A percentile compares a stretch with the other conserved stretches of the same genome.
These are phyloP conservation scores for Tolypocladium ovalisporum DNA, from an alignment of 2,329 filamentous ascomycete genomes.

Conservation along the genomic window DNA sequence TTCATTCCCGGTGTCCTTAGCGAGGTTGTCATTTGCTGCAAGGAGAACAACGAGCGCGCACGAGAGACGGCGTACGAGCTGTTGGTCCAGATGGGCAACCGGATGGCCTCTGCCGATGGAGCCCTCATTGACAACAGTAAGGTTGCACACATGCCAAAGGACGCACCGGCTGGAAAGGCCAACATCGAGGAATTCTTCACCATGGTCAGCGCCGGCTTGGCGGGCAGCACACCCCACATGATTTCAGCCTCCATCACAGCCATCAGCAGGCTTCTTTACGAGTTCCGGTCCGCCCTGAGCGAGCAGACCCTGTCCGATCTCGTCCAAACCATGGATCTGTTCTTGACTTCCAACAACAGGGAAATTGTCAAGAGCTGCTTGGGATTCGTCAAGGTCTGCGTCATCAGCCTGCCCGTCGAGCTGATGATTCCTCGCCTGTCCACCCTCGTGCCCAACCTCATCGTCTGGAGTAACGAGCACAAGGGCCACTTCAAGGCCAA, in stretches of 20 bases:
- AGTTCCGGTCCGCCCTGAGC: slow-evolving; percentile 66
- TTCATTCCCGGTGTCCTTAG: slow-evolving; percentile 88
- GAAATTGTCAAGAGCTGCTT: slow-evolving; percentile 93
- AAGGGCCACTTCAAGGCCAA: slow-evolving; percentile 95
- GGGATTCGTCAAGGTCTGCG: slow-evolving; percentile 92
- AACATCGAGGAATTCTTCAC: slow-evolving; percentile 93
- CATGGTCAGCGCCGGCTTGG: slow-evolving; percentile 93
- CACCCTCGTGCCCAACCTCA: slow-evolving; percentile 75
- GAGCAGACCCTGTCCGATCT: slow-evolving; percentile 67
- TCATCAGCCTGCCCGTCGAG: slow-evolving; percentile 71
- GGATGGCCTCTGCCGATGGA: slow-evolving; percentile 56
- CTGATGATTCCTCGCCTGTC: slow-evolving; percentile 69
- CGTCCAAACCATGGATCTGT: slow-evolving; percentile 90
- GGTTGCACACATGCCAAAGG: slow-evolving; percentile 74
- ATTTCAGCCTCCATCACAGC: slow-evolving; percentile 95
- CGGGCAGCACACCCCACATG: slow-evolving; percentile 90
- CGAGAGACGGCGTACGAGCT: slow-evolving; percentile 83
- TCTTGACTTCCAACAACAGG: slow-evolving; percentile 90
- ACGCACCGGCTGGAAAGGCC: slow-evolving; percentile 67
- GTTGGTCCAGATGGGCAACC: slow-evolving; percentile 77
- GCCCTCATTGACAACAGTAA: slow-evolving; percentile 74
- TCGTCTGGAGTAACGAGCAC: slow-evolving; percentile 96
- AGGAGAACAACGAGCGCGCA: slow-evolving; percentile 94
- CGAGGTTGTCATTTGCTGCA: slow-evolving; percentile 92
- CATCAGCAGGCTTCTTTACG: slow-evolving; percentile 83